Base-by-base conservation (phyloP, 2,329 filamentous ascomycete species). In the Alternaria atra region DNA sequence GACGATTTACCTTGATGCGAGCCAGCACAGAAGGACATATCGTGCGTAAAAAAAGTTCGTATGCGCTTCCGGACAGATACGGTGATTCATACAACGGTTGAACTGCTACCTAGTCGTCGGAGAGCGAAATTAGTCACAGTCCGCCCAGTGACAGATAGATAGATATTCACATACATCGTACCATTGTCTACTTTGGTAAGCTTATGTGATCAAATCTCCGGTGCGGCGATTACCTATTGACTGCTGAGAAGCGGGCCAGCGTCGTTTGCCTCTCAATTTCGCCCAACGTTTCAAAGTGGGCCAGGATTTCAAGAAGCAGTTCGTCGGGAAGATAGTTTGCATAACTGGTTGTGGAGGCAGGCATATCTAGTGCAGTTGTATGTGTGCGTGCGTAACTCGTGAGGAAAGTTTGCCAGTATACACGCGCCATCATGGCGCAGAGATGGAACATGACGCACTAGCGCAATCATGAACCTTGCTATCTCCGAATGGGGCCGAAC, bases 21-120 rank as follows among this genome's bases (percentile, higher is more conserved):
- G 81, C 76, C 55, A 82, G 82, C 37, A 84, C 80, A 0, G 81
- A 82, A 1, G 86, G 85, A 60, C 84, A 86, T 42, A 89, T 80
- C 0, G 86, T 84, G 27, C 78, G 76, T 3, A 84, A 80, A 69
- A 90, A 90, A 3, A 79, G 76, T 23, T 81, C 77, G 68, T 87
- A 89, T 59, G 84, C 84, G 27, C 75, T 76, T 13, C 85, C 85
- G n/a, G 76, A 73, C 6, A 90, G 77, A 46, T 79, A 74, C 3
- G 87, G 87, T 2, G 73, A 72, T 25, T 79, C 76, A 69, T 89
- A 90, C 12, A 90, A 82, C 12, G 79, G 75, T 0, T 79, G 73
- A 8, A 87, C 78, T 0, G 83, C 81, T 12, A 63, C 53, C 60
- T 63, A 43, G 4, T 29, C 15, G n/a, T 40, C 23, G 13, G 6